Base-by-base conservation (phyloP, 345 rosid species). In the Dovyalis caffra region DNA sequence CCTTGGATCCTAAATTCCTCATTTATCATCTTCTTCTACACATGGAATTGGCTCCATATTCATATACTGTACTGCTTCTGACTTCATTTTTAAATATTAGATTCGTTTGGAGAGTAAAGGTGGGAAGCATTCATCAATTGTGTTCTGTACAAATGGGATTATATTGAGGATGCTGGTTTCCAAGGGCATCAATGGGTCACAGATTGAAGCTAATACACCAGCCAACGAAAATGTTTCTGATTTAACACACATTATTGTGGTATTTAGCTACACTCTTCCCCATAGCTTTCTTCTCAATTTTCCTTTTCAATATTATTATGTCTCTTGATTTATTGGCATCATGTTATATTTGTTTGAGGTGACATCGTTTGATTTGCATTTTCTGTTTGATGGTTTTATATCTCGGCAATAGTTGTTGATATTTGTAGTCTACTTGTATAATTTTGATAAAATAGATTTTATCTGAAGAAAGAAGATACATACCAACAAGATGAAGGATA, bases 241-340 rank as follows among this genome's bases (percentile, higher is more conserved):
- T 74, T 80, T 95, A 76, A 91, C 99, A 78, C 95, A 95, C 88
- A 90, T 95, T 79, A 87, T 95, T 87, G 94, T 92, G 98, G 99
- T 95, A 95, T 66, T 64, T 78, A 67, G 60, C 71, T 68, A 70
- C 20, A 43, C 68, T 62, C 70, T 61, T 71, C 28, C 32, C 20
- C 18, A 29, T 8, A 29, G 49, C 20, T 64, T 26, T 57, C 37
- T 75, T 37, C 37, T 3, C 15, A 6, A 14, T 3, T 5, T 40
- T 65, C 20, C 26, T 58, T 35, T 45, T 26, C 34, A 16, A 8
- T 47, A n/a, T 15, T 6, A 10, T 33, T 33, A n/a, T n/a, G 5
- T 38, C 16, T 64, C 61, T 56, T 33, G 12, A 33, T 56, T 77
- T 21, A 35, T 74, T 25, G 6, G 3, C 12, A 43, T 43, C 4